A percentile compares a stretch with the other conserved stretches of the same genome.
These are phyloP conservation scores for Emericellopsis terricola DNA, from an alignment of 495 filamentous ascomycete genomes.

Conservation along the genomic window DNA sequence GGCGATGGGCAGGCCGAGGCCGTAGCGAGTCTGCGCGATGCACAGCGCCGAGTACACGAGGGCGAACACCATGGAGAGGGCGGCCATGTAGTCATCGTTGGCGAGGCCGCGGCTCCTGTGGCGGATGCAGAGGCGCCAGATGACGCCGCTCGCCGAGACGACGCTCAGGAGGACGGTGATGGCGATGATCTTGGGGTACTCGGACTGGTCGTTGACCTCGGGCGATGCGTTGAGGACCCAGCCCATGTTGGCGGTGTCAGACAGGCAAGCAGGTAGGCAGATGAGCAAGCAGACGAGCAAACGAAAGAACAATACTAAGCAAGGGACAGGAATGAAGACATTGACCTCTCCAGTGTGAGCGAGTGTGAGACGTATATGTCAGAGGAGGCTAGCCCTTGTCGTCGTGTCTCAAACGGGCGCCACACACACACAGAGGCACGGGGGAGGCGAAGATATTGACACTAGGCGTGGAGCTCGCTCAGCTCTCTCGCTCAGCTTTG, in stretches of 20 bases:
- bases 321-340: no score
- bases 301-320: no score
- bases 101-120: slow-evolving; percentile 10
- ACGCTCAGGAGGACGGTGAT: slow-evolving; percentile 9
- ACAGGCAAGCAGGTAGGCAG: no score
- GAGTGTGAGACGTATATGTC: no score
- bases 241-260: slow-evolving; percentile 8
- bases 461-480: no score
- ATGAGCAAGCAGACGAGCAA: background rate
- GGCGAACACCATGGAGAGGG: slow-evolving; percentile 17
- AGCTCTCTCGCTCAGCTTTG: no score
- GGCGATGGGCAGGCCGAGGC: slow-evolving; percentile 26
- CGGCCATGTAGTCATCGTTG: slow-evolving; percentile 12
- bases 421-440: no score
- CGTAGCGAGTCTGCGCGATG: slow-evolving; percentile 33
- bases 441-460: no score
- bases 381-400: no score
- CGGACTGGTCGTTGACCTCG: slow-evolving; percentile 10
- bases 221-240: slow-evolving; percentile 12
- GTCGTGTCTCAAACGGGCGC: no score
- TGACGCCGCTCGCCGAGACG: slow-evolving; percentile 7
- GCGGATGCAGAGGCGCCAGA: slow-evolving; percentile 9
- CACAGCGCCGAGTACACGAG: slow-evolving; percentile 31
- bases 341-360: no score
- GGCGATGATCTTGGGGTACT: slow-evolving; percentile 11